phyloP scores from a whole-genome alignment of 495 filamentous ascomycete genomes.

The Aspergillus panamensis region DNA sequence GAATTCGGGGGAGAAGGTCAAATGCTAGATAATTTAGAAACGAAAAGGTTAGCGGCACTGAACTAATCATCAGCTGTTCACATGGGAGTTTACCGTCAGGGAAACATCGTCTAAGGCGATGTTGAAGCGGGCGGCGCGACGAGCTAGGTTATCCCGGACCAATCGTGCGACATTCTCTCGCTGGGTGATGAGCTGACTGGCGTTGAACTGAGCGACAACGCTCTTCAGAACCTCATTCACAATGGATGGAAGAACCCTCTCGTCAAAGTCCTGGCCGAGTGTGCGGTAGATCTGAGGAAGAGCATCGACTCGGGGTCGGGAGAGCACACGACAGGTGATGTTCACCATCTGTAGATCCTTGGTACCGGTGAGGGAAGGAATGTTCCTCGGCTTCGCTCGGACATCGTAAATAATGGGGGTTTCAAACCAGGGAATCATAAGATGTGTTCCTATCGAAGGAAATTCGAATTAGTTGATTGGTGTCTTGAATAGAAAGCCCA shows the following conservation, averaged over 20 bases:
- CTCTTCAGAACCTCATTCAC: slow-evolving; percentile 99
- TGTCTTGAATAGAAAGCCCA: background rate
- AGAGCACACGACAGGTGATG: slow-evolving; percentile 99
- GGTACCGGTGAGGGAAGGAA: slow-evolving; percentile 94
- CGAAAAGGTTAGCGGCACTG: slow-evolving; percentile 19
- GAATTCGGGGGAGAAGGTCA: slow-evolving; percentile 99
- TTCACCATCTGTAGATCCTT: slow-evolving; percentile 99
- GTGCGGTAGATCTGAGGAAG: slow-evolving; percentile 97
- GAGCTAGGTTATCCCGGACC: slow-evolving; percentile 88
- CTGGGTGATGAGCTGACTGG: slow-evolving; percentile 96
- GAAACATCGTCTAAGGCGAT: slow-evolving; percentile 97
- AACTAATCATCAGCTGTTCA: background rate
- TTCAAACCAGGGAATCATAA: slow-evolving; percentile 94
- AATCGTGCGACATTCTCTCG: slow-evolving; percentile 91
- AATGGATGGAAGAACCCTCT: slow-evolving; percentile 93
- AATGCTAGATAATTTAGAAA: slow-evolving; percentile 57
- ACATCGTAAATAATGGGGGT: slow-evolving; percentile 96
- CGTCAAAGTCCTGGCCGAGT: slow-evolving; percentile 92
- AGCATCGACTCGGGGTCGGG: slow-evolving; percentile 78
- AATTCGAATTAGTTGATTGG: slow-evolving; percentile 19
- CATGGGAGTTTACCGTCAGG: slow-evolving; percentile 65
- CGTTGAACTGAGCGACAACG: slow-evolving; percentile 98
- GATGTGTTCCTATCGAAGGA: slow-evolving; percentile 69
- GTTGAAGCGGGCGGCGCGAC: slow-evolving; percentile 91
- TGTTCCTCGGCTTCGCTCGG: slow-evolving; percentile 93